Percentiles rank a stretch among this genome's conserved stretches.
Evolutionary conservation across 805 yeast genomes (phyloP).

Genomic region (Candida chauliodis): DNA sequence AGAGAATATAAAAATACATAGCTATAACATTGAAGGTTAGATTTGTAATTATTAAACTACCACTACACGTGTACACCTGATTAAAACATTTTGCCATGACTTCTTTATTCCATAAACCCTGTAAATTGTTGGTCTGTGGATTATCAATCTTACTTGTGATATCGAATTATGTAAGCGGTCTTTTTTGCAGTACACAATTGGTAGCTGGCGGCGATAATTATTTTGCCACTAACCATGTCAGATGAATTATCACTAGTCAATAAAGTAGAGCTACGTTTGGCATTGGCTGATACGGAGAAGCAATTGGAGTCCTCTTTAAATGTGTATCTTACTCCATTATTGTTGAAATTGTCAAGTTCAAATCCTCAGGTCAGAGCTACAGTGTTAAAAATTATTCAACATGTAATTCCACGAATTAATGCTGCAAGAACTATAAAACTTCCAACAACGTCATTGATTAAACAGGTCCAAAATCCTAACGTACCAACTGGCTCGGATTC

Average conservation of each 20-base stretch:
- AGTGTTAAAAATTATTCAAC: conserved; percentile 63
- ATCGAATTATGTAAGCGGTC: too few species aligned
- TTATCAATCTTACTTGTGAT: too few species aligned
- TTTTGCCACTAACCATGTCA: conserved; percentile 19
- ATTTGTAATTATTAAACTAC: too few species aligned
- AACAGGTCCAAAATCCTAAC: conserved; percentile 61
- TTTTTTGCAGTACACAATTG: too few species aligned
- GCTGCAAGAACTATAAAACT: conserved; percentile 51
- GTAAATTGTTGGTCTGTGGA: too few species aligned
- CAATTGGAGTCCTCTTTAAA: conserved; percentile 61
- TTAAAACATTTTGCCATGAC: too few species aligned
- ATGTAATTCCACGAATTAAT: conserved; percentile 63
- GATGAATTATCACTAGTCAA: conserved; percentile 61
- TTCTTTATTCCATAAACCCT: too few species aligned
- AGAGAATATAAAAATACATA: conserved; percentile 74
- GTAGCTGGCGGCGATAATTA: too few species aligned
- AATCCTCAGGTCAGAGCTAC: conserved; percentile 62
- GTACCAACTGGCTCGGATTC: conserved; percentile 36
- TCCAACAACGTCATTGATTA: conserved; percentile 60
- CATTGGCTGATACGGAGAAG: conserved; percentile 64
- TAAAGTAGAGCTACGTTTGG: conserved; percentile 78
- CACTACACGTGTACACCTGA: too few species aligned
- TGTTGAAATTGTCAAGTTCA: conserved; percentile 74
- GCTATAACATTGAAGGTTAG: not conserved
- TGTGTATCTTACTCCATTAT: conserved; percentile 69